These are phyloP conservation scores for Colletotrichum endophyticum DNA, from an alignment of 2,329 filamentous ascomycete species.

Conservation along the genomic window DNA sequence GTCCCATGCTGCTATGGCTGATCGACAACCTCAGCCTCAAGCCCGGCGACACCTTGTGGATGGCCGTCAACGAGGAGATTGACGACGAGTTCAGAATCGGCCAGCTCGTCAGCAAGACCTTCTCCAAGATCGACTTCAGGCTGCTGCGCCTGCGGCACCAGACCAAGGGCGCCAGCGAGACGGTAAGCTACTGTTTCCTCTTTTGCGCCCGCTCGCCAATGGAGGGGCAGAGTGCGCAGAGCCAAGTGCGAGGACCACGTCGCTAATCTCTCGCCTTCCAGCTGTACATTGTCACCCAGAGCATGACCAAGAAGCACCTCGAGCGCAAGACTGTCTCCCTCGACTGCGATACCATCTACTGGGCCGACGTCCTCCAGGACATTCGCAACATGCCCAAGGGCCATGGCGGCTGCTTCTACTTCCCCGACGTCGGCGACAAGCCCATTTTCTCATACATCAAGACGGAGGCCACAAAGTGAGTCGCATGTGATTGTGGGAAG, in stretches of 20 bases:
- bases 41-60: conserved; percentile 30
- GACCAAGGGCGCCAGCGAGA: conserved; percentile 33
- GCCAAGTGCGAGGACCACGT: not conserved
- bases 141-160: conserved; percentile 28
- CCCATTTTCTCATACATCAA: conserved; percentile 35
- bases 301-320: conserved; percentile 32
- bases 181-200: conserved; percentile 20
- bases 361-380: conserved; percentile 31
- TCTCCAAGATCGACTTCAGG: conserved; percentile 27
- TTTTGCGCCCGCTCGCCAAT: not conserved
- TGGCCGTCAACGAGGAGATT: conserved; percentile 32
- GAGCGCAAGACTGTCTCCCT: conserved; percentile 31
- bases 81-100: conserved; percentile 32
- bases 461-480: conserved; percentile 24
- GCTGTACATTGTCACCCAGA: conserved; percentile 33
- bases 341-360: conserved; percentile 38
- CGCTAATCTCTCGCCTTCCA: not conserved
- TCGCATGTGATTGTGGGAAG: not conserved
- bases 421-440: conserved; percentile 30
- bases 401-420: conserved; percentile 31
- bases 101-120: conserved; percentile 29
- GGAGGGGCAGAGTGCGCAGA: not conserved
- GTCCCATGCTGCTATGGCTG: conserved; percentile 34
- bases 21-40: conserved; percentile 30
- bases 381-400: conserved; percentile 28